Evolutionary conservation across 2,329 filamentous ascomycete species (phyloP), one percentile per base, ranked within the genome.

Genomic region (Chaetomiaceae sp.): DNA sequence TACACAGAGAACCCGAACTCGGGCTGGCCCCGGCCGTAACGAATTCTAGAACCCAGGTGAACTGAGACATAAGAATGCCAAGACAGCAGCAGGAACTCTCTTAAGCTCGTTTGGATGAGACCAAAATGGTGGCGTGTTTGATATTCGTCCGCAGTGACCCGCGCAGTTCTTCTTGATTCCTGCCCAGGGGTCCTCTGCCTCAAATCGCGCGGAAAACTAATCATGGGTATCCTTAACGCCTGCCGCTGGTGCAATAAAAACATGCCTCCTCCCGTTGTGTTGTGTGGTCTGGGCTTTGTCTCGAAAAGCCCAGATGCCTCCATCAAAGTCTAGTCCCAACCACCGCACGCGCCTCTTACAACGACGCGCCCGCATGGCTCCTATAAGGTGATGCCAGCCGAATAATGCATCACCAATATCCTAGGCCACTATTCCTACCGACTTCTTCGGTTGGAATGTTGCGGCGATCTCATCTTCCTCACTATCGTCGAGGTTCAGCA

Each of bases 401-500:
- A 12, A 17, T 23, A 12, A 13, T n/a, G 13, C 20, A 10, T 8
- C 20, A 20, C 21, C 5, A 30, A 10, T 27, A n/a, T 51, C 30
- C 56, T 62, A 65, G n/a, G 58, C 62, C 21, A 53, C 48, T 25
- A 66, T 60, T 5, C 61, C 59, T 6, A 64, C 53, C 9, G 55
- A 43, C 25, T 61, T 59, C 48, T 61, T 63, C 23, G 55, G 45
- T 39, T 44, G 52, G 43, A 58, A 58, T 40, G 34, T 50, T n/a
- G 63, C 55, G 10, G 65, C 60, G n/a, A 68, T 63, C 9, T 68
- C 67, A 2, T 66, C 64, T 3, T 70, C 68, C 6, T 70, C 70
- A 4, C 66, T 64, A 16, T 67, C 73, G 44, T 79, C 76, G 13
- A 81, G 60, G 38, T 74, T 72, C 10, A 87, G 71, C 50, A 84